Conservation (phyloP, 768 basidiomycete genomes). For the Podaxis pistillaris region DNA sequence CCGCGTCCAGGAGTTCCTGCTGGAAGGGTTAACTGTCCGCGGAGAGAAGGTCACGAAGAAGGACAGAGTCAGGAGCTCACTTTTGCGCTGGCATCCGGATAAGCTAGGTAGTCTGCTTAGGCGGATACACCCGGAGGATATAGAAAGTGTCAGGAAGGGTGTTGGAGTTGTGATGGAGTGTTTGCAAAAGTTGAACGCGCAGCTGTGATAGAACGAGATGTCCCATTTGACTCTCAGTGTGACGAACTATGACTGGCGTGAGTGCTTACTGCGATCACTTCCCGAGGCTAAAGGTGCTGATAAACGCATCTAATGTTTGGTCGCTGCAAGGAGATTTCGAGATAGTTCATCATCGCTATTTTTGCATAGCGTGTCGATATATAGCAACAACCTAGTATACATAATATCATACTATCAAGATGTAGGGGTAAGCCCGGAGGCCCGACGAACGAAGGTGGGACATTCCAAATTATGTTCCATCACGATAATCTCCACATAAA, state of each 20-base stretch:
- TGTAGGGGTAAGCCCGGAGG: constrained; percentile 24
- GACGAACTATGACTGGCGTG: not conserved
- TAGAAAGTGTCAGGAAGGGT: constrained; percentile 43
- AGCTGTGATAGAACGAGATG: not conserved
- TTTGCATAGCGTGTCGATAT: too few species aligned
- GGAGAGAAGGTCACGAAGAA: constrained; percentile 40
- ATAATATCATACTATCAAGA: not conserved
- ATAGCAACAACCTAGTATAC: not conserved
- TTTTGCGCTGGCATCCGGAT: constrained; percentile 72
- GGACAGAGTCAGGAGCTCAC: constrained; percentile 55
- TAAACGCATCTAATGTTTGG: too few species aligned
- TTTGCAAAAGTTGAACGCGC: constrained; percentile 29
- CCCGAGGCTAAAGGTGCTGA: too few species aligned
- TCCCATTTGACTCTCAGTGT: too few species aligned
- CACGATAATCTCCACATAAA: too few species aligned
- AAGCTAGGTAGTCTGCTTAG: constrained; percentile 48
- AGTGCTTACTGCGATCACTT: not conserved
- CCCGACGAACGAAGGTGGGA: not conserved
- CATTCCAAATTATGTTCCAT: too few species aligned
- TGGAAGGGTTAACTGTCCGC: constrained; percentile 42
- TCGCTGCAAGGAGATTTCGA: too few species aligned
- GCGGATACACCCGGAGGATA: constrained; percentile 43
- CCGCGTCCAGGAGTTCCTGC: constrained; percentile 48
- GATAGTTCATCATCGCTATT: too few species aligned
- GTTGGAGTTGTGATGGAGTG: constrained; percentile 40